Evolutionary conservation across 495 filamentous ascomycete genomes (phyloP).

Genomic region (Penicillium taxi): DNA sequence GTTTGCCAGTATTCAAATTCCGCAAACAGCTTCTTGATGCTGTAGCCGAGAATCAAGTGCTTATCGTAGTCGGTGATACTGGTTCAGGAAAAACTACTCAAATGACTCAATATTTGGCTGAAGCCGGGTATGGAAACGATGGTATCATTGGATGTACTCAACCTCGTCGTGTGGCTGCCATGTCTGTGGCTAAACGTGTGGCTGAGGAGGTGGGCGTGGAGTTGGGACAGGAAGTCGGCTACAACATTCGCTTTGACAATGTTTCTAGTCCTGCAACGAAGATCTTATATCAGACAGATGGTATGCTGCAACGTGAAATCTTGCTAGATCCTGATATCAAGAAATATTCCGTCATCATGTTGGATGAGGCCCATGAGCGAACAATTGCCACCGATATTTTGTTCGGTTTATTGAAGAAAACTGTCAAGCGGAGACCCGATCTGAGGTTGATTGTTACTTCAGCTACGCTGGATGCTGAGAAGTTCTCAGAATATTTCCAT

Average conservation of each 20-base stretch:
- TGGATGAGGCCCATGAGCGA: slow-evolving; percentile 96
- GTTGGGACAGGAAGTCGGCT: slow-evolving; percentile 89
- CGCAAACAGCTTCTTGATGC: slow-evolving; percentile 82
- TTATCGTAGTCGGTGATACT: slow-evolving; percentile 97
- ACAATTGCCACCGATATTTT: slow-evolving; percentile 95
- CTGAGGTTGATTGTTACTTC: slow-evolving; percentile 93
- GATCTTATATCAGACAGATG: slow-evolving; percentile 99
- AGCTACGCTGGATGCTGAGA: slow-evolving; percentile 93
- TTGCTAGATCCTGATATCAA: slow-evolving; percentile 80
- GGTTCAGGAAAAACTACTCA: slow-evolving; percentile 98
- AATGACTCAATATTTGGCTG: slow-evolving; percentile 87
- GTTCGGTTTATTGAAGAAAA: slow-evolving; percentile 92
- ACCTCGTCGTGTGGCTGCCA: slow-evolving; percentile 91
- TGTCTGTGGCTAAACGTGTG: slow-evolving; percentile 95
- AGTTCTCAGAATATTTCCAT: slow-evolving; percentile 94
- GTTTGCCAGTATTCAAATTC: slow-evolving; percentile 84
- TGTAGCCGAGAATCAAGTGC: slow-evolving; percentile 75
- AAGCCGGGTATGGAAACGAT: slow-evolving; percentile 79
- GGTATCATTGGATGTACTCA: slow-evolving; percentile 98
- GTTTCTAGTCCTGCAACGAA: slow-evolving; percentile 79
- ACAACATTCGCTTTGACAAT: slow-evolving; percentile 97
- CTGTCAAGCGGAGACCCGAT: slow-evolving; percentile 74
- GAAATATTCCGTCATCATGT: slow-evolving; percentile 92
- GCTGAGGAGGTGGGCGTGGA: slow-evolving; percentile 91
- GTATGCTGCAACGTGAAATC: slow-evolving; percentile 94